phyloP scores from a whole-genome alignment of 257 asterid genomes.

The Ilex asprella region DNA sequence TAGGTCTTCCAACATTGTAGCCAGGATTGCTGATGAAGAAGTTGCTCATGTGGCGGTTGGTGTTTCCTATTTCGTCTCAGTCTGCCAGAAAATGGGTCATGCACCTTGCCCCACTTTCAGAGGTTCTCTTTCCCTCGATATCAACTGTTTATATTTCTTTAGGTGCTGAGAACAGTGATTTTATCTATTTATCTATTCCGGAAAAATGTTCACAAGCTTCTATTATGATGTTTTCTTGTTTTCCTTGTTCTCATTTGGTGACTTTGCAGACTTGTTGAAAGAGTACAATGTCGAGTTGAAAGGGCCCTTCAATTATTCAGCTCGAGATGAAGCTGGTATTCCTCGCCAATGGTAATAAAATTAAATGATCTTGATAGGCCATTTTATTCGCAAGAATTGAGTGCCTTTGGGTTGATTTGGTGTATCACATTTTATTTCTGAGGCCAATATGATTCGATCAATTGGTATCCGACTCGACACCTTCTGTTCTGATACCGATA shows the following conservation, averaged over 20 bases:
- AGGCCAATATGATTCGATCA: too few relatives aligned
- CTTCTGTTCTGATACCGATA: too few relatives aligned
- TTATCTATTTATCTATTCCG: too few relatives aligned
- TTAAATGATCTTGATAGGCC: not conserved
- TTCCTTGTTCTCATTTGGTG: too few relatives aligned
- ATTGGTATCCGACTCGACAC: too few relatives aligned
- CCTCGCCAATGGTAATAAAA: constrained; percentile 66
- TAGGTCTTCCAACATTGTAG: constrained; percentile 74
- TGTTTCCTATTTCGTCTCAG: constrained; percentile 74
- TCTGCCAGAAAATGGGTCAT: constrained; percentile 68
- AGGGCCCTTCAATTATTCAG: constrained; percentile 83
- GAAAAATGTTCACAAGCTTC: too few relatives aligned
- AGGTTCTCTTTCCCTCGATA: constrained; percentile 29
- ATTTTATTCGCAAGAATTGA: too few relatives aligned
- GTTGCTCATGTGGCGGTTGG: constrained; percentile 95
- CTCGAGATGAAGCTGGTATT: constrained; percentile 82
- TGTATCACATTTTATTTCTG: too few relatives aligned
- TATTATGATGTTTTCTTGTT: too few relatives aligned
- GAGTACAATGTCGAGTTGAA: constrained; percentile 79
- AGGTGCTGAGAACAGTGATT: not conserved
- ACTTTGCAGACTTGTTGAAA: constrained; percentile 45
- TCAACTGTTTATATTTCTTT: not conserved
- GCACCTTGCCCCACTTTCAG: constrained; percentile 64
- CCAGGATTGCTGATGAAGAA: constrained; percentile 88
- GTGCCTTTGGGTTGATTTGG: too few relatives aligned